Conservation (phyloP, 1,284 basidiomycete genomes). For the Sporisorium exsertum region DNA sequence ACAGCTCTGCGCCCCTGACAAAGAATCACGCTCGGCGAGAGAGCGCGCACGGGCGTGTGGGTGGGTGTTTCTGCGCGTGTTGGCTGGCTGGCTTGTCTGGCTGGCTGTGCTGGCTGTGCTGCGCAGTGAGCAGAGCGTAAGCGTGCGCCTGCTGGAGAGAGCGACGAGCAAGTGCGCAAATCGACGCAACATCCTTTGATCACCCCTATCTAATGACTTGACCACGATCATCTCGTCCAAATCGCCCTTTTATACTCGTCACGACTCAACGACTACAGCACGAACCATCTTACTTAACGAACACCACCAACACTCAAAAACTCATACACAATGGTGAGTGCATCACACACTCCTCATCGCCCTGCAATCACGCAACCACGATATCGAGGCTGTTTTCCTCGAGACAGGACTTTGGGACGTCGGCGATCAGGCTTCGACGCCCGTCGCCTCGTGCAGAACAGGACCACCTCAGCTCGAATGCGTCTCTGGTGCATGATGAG, state of each 20-base stretch:
- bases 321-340: conserved; percentile 48
- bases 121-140: background rate
- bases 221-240: conserved; percentile 24
- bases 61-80: conserved; percentile 4
- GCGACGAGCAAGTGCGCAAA: background rate
- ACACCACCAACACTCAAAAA: conserved; percentile 11
- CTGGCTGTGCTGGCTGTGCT: conserved; percentile 4
- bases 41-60: conserved; percentile 9
- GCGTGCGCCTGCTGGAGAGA: background rate
- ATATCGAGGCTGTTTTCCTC: background rate
- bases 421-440: background rate
- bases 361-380: background rate
- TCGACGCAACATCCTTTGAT: no score
- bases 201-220: conserved; percentile 26
- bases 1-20: conserved; percentile 5
- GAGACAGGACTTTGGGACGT: background rate
- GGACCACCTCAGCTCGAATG: background rate
- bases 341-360: background rate
- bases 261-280: background rate
- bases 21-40: conserved; percentile 3
- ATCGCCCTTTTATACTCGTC: background rate
- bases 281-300: conserved; percentile 11
- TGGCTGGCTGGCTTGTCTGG: background rate
- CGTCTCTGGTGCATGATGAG: background rate
- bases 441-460: background rate